Base-by-base conservation (phyloP, 2,329 filamentous ascomycete genomes). In the Xylariales sp. region DNA sequence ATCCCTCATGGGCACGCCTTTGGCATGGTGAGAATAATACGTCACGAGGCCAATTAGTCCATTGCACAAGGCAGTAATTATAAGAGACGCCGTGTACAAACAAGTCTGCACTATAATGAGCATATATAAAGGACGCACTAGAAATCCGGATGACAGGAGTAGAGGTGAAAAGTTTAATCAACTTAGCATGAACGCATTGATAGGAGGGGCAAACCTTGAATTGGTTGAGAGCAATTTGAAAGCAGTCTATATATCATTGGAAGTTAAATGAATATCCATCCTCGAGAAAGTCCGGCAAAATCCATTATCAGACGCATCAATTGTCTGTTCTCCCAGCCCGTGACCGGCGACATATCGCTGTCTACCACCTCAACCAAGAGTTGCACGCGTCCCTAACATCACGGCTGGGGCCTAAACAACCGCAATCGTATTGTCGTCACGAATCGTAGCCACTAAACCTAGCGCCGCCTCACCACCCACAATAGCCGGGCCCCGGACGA, bases 401-500 rank as follows among this genome's bases (percentile, higher is more conserved):
- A 49, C 41, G 45, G 46, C 36, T 4, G 18, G 39, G n/a, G 16
- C n/a, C 41, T 70, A 76, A 48, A 78, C 79, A 73, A 87, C 88
- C 41, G 90, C 86, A 74, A 97, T 78, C 1, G 92, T 94, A 76
- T 92, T 89, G 78, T 97, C 93, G 52, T 90, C 85, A 55, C 88
- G 84, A 73, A 96, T 89, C 64, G 80, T 87, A 45, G 88, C 93
- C 56, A 85, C 80, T 10, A 91, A 84, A 4, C 90, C 89, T 34
- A 95, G 79, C 6, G 84, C 83, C 0, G 87, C 86, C 78, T 92
- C 88, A 6, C 75, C 76, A 5, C 90, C 91, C 59, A 89, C 87
- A 14, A 97, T 93, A 52, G 89, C 89, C 12, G 93, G 92, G 0
- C 93, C 93, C 41, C 85, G 85, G 3, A 91, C 91, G 45, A 90